Evolutionary conservation across 2,329 filamentous ascomycete genomes (phyloP).

Genomic region (Fusarium lateritium): DNA sequence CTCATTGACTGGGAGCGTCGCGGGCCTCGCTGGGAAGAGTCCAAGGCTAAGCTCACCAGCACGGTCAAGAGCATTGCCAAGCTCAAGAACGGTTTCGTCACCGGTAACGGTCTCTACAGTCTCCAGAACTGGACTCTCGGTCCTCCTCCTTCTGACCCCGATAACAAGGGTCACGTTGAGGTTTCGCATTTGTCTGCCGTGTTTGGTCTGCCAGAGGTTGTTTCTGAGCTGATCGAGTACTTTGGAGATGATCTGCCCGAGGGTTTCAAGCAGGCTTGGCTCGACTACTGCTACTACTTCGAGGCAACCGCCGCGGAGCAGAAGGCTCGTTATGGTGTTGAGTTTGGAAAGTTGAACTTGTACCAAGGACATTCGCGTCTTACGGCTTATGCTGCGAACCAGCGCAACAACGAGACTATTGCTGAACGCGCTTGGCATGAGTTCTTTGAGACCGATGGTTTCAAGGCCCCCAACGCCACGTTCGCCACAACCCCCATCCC

Average conservation of each 20-base stretch:
- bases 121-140: conserved; percentile 63
- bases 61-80: conserved; percentile 66
- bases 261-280: conserved; percentile 68
- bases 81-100: conserved; percentile 72
- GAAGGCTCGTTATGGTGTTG: conserved; percentile 64
- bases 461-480: conserved; percentile 52
- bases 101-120: conserved; percentile 68
- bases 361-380: conserved; percentile 71
- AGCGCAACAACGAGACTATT: conserved; percentile 61
- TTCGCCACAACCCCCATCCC: conserved; percentile 59
- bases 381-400: conserved; percentile 66
- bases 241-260: conserved; percentile 61
- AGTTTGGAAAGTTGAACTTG: conserved; percentile 64
- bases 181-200: conserved; percentile 71
- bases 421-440: conserved; percentile 68
- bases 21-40: conserved; percentile 67
- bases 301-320: conserved; percentile 65
- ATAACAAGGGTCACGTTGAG: conserved; percentile 65
- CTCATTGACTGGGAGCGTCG: conserved; percentile 73
- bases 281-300: conserved; percentile 74
- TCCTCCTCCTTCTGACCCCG: conserved; percentile 66
- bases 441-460: conserved; percentile 65
- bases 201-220: conserved; percentile 71
- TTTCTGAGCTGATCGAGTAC: conserved; percentile 68
- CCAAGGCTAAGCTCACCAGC: conserved; percentile 63